phyloP scores from a whole-genome alignment of 768 basidiomycete species.

The Tricholoma hemisulphureum region DNA sequence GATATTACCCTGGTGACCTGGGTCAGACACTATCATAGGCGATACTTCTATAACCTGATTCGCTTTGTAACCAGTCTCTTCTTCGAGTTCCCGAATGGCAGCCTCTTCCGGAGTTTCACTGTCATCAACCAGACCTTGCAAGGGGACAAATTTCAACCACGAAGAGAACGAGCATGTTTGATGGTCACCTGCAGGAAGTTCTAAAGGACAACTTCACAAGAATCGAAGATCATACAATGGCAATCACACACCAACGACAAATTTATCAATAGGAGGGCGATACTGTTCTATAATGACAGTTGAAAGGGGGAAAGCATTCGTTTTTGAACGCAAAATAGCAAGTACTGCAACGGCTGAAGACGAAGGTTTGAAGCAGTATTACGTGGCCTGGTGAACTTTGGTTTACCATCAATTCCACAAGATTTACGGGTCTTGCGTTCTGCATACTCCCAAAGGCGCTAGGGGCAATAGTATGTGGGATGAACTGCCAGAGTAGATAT shows the following conservation, averaged over 20 bases:
- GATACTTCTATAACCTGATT: slow-evolving; percentile 60
- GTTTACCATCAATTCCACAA: slow-evolving; percentile 77
- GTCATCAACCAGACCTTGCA: slow-evolving; percentile 78
- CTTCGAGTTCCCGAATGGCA: slow-evolving; percentile 85
- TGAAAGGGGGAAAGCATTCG: slow-evolving; percentile 66
- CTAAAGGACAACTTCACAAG: slow-evolving; percentile 15
- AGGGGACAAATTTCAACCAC: background rate
- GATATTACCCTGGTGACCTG: slow-evolving; percentile 45
- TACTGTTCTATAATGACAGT: slow-evolving; percentile 91
- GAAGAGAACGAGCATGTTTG: background rate
- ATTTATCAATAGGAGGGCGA: slow-evolving; percentile 79
- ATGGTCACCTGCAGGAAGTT: slow-evolving; percentile 38
- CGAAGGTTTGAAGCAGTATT: background rate
- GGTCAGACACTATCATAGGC: slow-evolving; percentile 64
- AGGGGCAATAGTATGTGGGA: slow-evolving; percentile 5
- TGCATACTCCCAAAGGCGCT: slow-evolving; percentile 91
- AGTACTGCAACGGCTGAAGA: slow-evolving; percentile 78
- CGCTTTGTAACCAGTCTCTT: slow-evolving; percentile 89
- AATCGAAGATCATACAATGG: background rate
- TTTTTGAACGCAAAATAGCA: slow-evolving; percentile 74
- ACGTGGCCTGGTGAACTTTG: background rate
- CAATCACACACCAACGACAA: slow-evolving; percentile 58
- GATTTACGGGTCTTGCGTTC: slow-evolving; percentile 76
- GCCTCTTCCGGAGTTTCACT: slow-evolving; percentile 78
- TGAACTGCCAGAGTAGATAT: background rate